Evolutionary conservation across 768 basidiomycete genomes (phyloP).

Genomic region (Russula foetens): DNA sequence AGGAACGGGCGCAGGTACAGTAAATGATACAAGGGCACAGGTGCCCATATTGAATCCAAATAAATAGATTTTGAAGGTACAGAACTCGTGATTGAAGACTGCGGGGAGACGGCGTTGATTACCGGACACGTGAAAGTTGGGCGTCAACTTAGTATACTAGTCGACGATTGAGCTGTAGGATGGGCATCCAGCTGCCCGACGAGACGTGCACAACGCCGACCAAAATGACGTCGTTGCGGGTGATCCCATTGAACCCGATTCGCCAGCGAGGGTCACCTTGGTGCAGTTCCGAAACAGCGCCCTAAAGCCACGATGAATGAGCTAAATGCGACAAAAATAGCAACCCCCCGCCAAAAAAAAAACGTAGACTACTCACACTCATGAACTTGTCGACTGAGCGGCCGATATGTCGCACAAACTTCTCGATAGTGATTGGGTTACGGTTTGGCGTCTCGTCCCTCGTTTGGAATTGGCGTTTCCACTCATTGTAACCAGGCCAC

Average conservation of each 20-base stretch:
- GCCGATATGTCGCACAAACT: slow-evolving; percentile 17
- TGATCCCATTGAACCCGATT: slow-evolving; percentile 15
- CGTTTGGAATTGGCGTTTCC: slow-evolving; percentile 21
- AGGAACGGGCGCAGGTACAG: background rate
- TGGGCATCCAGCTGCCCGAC: slow-evolving; percentile 21
- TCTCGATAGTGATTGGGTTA: slow-evolving; percentile 17
- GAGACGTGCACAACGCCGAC: slow-evolving; percentile 19
- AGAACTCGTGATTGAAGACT: background rate
- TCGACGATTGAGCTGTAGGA: slow-evolving; percentile 18
- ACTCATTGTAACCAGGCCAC: slow-evolving; percentile 20
- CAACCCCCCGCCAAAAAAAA: too few species aligned
- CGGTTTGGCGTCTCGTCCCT: slow-evolving; percentile 17
- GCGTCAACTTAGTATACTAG: background rate
- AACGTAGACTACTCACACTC: background rate
- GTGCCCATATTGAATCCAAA: background rate
- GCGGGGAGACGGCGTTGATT: background rate
- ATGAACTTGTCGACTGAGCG: slow-evolving; percentile 19
- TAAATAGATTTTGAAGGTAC: background rate
- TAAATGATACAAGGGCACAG: background rate
- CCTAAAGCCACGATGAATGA: background rate
- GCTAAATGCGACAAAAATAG: background rate
- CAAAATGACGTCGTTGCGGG: slow-evolving; percentile 11
- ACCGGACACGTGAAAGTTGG: background rate
- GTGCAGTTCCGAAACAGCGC: slow-evolving; percentile 4
- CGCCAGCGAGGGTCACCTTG: slow-evolving; percentile 16